Evolutionary conservation across 805 yeast species (phyloP).

Genomic region (Saturnispora silvae): DNA sequence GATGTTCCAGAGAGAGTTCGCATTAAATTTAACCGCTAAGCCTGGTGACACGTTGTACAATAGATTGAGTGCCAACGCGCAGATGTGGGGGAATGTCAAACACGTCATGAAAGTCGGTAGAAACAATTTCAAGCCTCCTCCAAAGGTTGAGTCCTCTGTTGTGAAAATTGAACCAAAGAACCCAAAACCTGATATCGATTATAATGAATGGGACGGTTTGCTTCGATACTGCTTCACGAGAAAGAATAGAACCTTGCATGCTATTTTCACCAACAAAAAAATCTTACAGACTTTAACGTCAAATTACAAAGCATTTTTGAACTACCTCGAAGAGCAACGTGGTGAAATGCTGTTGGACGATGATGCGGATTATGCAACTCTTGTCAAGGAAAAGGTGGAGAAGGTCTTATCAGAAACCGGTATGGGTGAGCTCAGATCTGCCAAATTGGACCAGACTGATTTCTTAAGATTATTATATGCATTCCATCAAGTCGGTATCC

Average conservation of each 20-base stretch:
- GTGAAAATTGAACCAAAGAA: constrained; percentile 84
- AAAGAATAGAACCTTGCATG: constrained; percentile 85
- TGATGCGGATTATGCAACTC: constrained; percentile 30
- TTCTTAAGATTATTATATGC: constrained; percentile 79
- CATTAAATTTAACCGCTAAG: constrained; percentile 81
- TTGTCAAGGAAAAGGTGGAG: constrained; percentile 61
- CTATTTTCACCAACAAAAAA: constrained; percentile 80
- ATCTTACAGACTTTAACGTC: constrained; percentile 74
- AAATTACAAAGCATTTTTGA: constrained; percentile 73
- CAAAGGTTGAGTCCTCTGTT: constrained; percentile 94
- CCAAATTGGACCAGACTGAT: constrained; percentile 92
- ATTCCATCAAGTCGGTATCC: constrained; percentile 94
- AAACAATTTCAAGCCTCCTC: constrained; percentile 96
- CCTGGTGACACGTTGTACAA: constrained; percentile 96
- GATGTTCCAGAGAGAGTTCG: constrained; percentile 97
- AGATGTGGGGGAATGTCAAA: constrained; percentile 99
- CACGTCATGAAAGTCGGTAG: constrained; percentile 98
- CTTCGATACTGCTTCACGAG: constrained; percentile 85
- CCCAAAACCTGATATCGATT: constrained; percentile 92
- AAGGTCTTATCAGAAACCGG: constrained; percentile 72
- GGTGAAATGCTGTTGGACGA: constrained; percentile 37
- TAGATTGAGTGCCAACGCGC: constrained; percentile 90
- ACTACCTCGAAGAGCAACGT: constrained; percentile 35
- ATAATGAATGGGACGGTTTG: constrained; percentile 94
- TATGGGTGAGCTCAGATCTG: constrained; percentile 75